Percentiles rank a stretch among this genome's conserved stretches.
Evolutionary conservation across 257 asterid species (phyloP).

Genomic region (Petunia secreta): DNA sequence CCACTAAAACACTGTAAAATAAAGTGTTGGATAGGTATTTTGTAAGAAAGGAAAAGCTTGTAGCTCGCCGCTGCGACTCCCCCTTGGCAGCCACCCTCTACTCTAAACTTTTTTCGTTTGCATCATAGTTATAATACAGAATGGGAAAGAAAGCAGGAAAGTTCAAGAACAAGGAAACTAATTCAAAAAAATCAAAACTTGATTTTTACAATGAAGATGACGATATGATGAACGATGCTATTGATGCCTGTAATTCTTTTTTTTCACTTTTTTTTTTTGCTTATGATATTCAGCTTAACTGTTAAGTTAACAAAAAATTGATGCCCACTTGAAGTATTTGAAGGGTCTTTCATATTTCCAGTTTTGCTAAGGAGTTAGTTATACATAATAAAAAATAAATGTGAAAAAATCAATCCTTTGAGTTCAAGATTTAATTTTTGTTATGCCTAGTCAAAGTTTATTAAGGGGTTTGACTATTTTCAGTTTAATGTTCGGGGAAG

Average conservation of each 20-base stretch:
- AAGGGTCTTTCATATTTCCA: not conserved
- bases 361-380: not conserved
- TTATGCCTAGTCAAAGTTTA: not conserved
- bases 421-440: not conserved
- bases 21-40: no score
- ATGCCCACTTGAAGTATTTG: not conserved
- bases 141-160: constrained; percentile 72
- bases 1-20: no score
- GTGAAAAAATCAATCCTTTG: not conserved
- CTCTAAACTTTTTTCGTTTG: not conserved
- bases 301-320: not conserved
- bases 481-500: not conserved
- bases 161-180: constrained; percentile 59
- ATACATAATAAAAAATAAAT: no score
- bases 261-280: not conserved
- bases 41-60: no score
- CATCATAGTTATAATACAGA: not conserved
- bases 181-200: constrained; percentile 23
- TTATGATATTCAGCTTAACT: not conserved
- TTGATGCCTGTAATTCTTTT: constrained; percentile 38
- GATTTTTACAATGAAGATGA: constrained; percentile 29
- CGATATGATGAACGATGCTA: constrained; percentile 41
- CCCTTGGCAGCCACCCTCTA: no score
- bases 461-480: not conserved
- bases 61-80: no score